Evolutionary conservation across 1,284 basidiomycete species (phyloP).

Genomic region (Fereydounia khargensis): DNA sequence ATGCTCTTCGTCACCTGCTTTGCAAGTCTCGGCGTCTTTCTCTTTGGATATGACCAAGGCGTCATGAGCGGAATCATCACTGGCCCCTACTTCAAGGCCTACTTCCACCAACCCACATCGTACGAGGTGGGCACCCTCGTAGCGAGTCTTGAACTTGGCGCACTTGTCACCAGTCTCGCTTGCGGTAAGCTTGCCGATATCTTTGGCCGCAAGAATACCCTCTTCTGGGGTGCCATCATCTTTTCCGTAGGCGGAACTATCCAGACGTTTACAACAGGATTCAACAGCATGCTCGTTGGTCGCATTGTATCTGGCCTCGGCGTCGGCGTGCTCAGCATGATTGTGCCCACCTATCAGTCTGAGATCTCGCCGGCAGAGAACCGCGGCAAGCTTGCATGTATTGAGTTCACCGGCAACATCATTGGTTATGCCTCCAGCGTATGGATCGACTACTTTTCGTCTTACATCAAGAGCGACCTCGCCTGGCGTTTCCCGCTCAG

Average conservation of each 20-base stretch:
- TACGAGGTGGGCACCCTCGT: slow-evolving; percentile 69
- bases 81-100: slow-evolving; percentile 78
- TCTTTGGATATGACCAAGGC: slow-evolving; percentile 64
- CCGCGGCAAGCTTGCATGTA: slow-evolving; percentile 68
- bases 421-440: slow-evolving; percentile 92
- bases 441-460: slow-evolving; percentile 77
- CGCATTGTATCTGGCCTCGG: slow-evolving; percentile 86
- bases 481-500: slow-evolving; percentile 59
- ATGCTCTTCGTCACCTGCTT: slow-evolving; percentile 65
- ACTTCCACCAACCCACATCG: slow-evolving; percentile 65
- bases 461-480: slow-evolving; percentile 64
- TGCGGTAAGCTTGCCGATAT: slow-evolving; percentile 83
- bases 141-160: slow-evolving; percentile 82
- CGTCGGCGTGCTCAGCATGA: slow-evolving; percentile 81
- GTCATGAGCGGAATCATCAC: slow-evolving; percentile 75
- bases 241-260: slow-evolving; percentile 86
- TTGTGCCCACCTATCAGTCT: slow-evolving; percentile 95
- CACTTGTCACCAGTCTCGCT: slow-evolving; percentile 73
- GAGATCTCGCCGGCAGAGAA: slow-evolving; percentile 94
- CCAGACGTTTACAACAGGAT: slow-evolving; percentile 83
- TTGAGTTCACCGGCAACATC: slow-evolving; percentile 87
- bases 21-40: slow-evolving; percentile 81
- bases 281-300: slow-evolving; percentile 80
- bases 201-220: slow-evolving; percentile 80
- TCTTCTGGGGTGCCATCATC: slow-evolving; percentile 80